Evolutionary conservation across 495 filamentous ascomycete species (phyloP).

Genomic region (Rhizodiscina lignyota): DNA sequence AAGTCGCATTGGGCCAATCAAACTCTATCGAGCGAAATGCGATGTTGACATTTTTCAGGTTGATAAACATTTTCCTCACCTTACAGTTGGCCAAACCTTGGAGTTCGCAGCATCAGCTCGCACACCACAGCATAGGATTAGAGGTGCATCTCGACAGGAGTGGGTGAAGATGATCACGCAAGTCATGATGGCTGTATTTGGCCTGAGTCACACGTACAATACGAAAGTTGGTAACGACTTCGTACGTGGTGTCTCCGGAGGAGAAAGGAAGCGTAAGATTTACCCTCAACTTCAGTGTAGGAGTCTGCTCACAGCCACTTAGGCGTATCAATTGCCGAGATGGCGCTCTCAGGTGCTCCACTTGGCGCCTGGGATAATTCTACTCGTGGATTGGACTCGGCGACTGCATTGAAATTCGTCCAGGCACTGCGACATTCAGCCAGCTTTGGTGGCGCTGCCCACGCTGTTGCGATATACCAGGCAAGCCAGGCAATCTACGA

Average conservation of each 20-base stretch:
- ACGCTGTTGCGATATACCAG: slow-evolving; percentile 18
- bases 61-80: slow-evolving; percentile 4
- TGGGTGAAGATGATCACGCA: slow-evolving; percentile 10
- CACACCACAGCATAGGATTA: not conserved
- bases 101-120: slow-evolving; percentile 2
- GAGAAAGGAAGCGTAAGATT: slow-evolving; percentile 19
- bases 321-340: slow-evolving; percentile 19
- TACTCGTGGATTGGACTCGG: slow-evolving; percentile 17
- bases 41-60: too few relatives aligned
- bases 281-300: too few relatives aligned
- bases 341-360: slow-evolving; percentile 10
- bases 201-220: slow-evolving; percentile 18
- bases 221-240: slow-evolving; percentile 20
- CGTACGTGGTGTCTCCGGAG: slow-evolving; percentile 17
- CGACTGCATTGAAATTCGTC: slow-evolving; percentile 18
- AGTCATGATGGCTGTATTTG: slow-evolving; percentile 20
- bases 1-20: too few relatives aligned
- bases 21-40: too few relatives aligned
- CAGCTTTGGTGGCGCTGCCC: slow-evolving; percentile 9
- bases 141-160: not conserved
- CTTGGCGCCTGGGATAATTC: slow-evolving; percentile 18
- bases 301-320: too few relatives aligned
- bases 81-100: slow-evolving; percentile 4
- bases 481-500: slow-evolving; percentile 14
- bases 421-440: slow-evolving; percentile 13